A percentile compares a stretch with the other conserved stretches of the same genome.
Conservation (phyloP, 371 early-diverging fungal genomes). For the Gilbertella persicaria region DNA sequence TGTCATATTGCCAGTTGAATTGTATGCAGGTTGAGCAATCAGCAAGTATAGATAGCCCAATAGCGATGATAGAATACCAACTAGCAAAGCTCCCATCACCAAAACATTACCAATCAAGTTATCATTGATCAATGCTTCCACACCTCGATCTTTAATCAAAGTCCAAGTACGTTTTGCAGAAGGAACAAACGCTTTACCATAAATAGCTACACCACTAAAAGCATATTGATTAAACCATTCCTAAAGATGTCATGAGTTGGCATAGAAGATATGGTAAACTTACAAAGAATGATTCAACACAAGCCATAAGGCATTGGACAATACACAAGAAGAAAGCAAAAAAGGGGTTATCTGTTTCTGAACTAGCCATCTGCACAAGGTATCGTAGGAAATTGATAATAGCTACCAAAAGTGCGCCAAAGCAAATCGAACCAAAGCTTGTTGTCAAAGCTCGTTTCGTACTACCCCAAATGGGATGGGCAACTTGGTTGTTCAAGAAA, state of each 20-base stretch:
- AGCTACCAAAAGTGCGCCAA: slow-evolving; percentile 90
- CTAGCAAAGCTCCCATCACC: slow-evolving; percentile 57
- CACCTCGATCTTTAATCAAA: slow-evolving; percentile 82
- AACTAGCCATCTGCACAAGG: slow-evolving; percentile 36
- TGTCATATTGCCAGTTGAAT: slow-evolving; percentile 41
- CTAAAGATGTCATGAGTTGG: no score
- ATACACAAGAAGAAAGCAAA: slow-evolving; percentile 41
- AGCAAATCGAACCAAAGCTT: slow-evolving; percentile 93
- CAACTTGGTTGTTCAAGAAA: slow-evolving; percentile 72
- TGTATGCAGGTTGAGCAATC: slow-evolving; percentile 41
- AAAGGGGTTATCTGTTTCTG: slow-evolving; percentile 39
- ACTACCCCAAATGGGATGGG: slow-evolving; percentile 69
- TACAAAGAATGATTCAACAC: slow-evolving; percentile 46
- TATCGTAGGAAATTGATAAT: slow-evolving; percentile 65
- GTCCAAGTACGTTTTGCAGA: slow-evolving; percentile 89
- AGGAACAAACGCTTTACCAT: slow-evolving; percentile 87
- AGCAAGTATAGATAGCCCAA: slow-evolving; percentile 58
- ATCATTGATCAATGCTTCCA: slow-evolving; percentile 92
- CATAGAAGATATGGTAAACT: no score
- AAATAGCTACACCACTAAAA: slow-evolving; percentile 90
- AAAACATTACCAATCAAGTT: slow-evolving; percentile 78
- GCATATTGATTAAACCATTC: slow-evolving; percentile 90
- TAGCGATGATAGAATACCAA: slow-evolving; percentile 55
- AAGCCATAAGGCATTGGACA: slow-evolving; percentile 41
- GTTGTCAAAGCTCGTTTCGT: slow-evolving; percentile 87